phyloP scores from a whole-genome alignment of 371 early-diverging fungal species.

The Zancudomyces culisetae region DNA sequence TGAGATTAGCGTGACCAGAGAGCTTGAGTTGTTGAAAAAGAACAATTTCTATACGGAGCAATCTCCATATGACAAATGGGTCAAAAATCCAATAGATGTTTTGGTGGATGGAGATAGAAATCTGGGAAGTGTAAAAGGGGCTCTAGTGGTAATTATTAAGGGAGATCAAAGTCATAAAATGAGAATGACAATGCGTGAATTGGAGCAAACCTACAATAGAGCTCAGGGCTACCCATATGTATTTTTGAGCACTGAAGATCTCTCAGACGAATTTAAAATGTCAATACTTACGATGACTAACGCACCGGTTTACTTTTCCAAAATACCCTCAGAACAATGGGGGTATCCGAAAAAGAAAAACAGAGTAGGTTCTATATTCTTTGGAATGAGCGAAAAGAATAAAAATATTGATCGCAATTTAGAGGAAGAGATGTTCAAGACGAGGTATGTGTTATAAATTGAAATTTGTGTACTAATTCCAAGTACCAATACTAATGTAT shows the following conservation, averaged over 20 bases:
- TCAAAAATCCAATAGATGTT: no score
- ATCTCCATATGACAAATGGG: not conserved
- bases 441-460: no score
- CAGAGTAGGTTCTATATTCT: no score
- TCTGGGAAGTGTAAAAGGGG: slow-evolving; percentile 33
- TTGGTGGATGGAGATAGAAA: no score
- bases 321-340: slow-evolving; percentile 57
- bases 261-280: slow-evolving; percentile 44
- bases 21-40: no score
- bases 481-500: no score
- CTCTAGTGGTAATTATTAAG: slow-evolving; percentile 44
- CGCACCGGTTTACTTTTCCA: slow-evolving; percentile 27
- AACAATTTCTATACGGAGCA: no score
- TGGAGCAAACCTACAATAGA: slow-evolving; percentile 53
- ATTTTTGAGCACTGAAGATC: slow-evolving; percentile 51
- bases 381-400: slow-evolving; percentile 21
- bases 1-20: no score
- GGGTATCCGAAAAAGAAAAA: slow-evolving; percentile 55
- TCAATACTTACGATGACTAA: slow-evolving; percentile 34
- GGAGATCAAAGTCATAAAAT: slow-evolving; percentile 62
- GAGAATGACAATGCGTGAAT: slow-evolving; percentile 28
- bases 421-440: no score
- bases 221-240: slow-evolving; percentile 68
- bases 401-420: no score
- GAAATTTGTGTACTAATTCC: no score